These are phyloP conservation scores for Salix brachista DNA, from an alignment of 345 rosid species.

Conservation along the genomic window DNA sequence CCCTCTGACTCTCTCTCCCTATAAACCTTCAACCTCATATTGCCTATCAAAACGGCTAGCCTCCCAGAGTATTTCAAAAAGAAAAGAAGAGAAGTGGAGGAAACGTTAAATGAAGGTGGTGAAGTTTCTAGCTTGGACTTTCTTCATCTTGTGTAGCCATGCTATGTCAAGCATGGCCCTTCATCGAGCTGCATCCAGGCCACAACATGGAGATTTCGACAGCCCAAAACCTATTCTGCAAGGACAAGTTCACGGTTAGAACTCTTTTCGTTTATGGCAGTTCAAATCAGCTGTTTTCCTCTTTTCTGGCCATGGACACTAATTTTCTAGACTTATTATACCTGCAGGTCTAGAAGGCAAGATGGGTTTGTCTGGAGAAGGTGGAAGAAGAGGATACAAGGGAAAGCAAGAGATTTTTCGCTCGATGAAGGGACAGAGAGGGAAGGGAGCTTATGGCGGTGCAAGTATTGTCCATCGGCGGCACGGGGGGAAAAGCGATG, in stretches of 20 bases:
- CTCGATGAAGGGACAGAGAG: constrained; percentile 18
- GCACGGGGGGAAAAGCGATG: constrained; percentile 1
- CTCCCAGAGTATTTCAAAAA: background rate
- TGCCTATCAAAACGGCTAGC: background rate
- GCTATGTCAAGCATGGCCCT: constrained; percentile 8
- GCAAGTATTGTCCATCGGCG: constrained; percentile 21
- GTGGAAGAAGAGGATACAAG: background rate
- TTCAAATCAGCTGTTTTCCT: background rate
- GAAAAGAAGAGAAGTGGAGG: background rate
- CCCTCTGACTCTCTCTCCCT: background rate
- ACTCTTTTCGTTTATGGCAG: background rate
- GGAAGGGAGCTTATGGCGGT: constrained; percentile 35
- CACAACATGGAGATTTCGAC: constrained; percentile 10
- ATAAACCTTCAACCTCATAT: background rate
- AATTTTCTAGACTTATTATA: background rate
- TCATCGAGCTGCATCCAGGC: constrained; percentile 3
- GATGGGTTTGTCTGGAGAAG: background rate
- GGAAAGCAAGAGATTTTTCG: background rate
- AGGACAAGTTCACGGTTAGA: constrained; percentile 24
- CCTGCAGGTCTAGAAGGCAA: constrained; percentile 15
- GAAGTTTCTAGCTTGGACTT: constrained; percentile 15
- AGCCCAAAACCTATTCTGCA: background rate
- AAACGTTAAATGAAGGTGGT: constrained; percentile 18
- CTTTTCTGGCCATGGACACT: background rate
- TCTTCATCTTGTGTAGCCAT: constrained; percentile 19